These are phyloP conservation scores for Fomitopsis schrenkii DNA, from an alignment of 1,284 basidiomycete species.

Conservation along the genomic window DNA sequence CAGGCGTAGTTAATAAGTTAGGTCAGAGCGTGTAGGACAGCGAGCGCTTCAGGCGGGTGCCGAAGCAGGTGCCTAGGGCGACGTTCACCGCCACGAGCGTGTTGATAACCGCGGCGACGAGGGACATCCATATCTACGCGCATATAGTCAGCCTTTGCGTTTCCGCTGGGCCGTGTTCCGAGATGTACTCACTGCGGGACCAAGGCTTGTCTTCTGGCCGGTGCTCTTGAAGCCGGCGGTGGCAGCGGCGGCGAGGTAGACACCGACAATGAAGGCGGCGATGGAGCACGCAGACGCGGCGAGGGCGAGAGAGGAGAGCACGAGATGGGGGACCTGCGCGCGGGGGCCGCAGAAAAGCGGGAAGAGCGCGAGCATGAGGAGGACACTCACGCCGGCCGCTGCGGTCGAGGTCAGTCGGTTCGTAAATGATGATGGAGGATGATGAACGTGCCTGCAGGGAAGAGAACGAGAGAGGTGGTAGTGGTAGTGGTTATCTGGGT, in stretches of 20 bases:
- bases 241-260: not conserved
- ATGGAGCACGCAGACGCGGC: not conserved
- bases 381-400: not conserved
- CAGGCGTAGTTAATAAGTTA: not conserved
- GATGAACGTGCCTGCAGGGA: not conserved
- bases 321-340: not conserved
- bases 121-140: conserved; percentile 3
- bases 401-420: not conserved
- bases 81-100: not conserved
- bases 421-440: no score
- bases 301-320: not conserved
- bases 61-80: not conserved
- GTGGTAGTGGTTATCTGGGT: not conserved
- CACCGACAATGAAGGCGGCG: not conserved
- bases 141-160: not conserved
- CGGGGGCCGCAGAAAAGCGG: not conserved
- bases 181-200: not conserved
- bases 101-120: not conserved
- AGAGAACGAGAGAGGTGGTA: not conserved
- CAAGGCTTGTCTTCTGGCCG: not conserved
- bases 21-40: not conserved
- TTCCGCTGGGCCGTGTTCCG: not conserved
- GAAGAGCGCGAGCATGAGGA: not conserved
- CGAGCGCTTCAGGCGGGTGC: not conserved
- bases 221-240: not conserved